Percentiles rank a stretch among this genome's conserved stretches.
These are phyloP conservation scores for Mycena indigotica DNA, from an alignment of 768 basidiomycete species.

Conservation along the genomic window DNA sequence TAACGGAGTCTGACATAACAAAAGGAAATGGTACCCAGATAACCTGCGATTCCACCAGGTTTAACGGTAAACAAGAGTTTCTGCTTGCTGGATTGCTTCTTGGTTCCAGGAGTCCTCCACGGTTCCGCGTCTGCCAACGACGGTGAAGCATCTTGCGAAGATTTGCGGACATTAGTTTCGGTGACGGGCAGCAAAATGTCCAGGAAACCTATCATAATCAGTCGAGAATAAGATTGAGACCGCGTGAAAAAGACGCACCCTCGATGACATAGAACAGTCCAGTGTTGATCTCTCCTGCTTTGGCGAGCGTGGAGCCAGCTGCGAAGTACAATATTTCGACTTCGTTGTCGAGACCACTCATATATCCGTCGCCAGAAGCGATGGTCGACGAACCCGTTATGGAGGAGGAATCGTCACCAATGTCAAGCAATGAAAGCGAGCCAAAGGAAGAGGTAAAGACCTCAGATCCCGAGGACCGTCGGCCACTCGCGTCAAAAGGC, in stretches of 20 bases:
- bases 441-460: constrained; percentile 69
- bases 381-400: constrained; percentile 60
- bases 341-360: constrained; percentile 91
- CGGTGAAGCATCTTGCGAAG: constrained; percentile 9
- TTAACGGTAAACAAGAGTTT: constrained; percentile 93
- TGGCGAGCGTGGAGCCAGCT: constrained; percentile 82
- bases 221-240: constrained; percentile 88
- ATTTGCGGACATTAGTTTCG: constrained; percentile 27
- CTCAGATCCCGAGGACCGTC: constrained; percentile 39
- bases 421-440: constrained; percentile 71
- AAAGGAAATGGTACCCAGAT: constrained; percentile 62
- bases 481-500: constrained; percentile 39
- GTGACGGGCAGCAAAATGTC: constrained; percentile 81
- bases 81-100: constrained; percentile 40
- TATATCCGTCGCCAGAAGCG: constrained; percentile 53
- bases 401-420: constrained; percentile 70
- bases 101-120: constrained; percentile 36
- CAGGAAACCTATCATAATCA: constrained; percentile 68
- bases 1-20: not conserved
- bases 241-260: constrained; percentile 9
- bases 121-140: constrained; percentile 38
- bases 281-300: constrained; percentile 86
- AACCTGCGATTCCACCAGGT: constrained; percentile 96
- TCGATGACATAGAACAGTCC: constrained; percentile 43
- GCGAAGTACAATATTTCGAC: constrained; percentile 95